Conservation (phyloP, 441 rosid genomes). For the Populus hybrid region DNA sequence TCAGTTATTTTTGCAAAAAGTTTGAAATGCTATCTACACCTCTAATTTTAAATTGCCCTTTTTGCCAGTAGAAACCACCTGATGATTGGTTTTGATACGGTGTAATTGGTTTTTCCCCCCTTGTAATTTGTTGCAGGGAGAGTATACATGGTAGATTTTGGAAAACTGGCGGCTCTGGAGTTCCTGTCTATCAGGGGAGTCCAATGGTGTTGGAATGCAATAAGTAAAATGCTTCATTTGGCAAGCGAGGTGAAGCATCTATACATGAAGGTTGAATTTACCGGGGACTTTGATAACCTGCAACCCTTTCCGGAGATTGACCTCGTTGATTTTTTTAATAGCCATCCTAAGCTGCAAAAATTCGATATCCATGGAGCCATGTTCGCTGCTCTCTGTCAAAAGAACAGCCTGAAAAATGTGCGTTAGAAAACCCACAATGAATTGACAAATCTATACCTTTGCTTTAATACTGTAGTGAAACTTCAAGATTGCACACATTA, state of each 20-base stretch:
- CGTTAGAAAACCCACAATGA: constrained; percentile 1
- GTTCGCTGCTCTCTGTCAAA: constrained; percentile 99
- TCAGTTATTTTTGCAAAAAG: too few relatives aligned
- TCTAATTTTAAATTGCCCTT: too few relatives aligned
- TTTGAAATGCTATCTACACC: too few relatives aligned
- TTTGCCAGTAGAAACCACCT: too few relatives aligned
- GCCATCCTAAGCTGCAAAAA: constrained; percentile 72
- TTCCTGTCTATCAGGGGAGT: constrained; percentile 74
- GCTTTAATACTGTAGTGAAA: background rate
- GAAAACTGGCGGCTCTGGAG: constrained; percentile 71
- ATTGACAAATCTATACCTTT: background rate
- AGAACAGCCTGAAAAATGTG: constrained; percentile 88
- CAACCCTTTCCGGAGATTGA: constrained; percentile 92
- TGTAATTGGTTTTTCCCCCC: background rate
- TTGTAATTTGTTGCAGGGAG: constrained; percentile 48
- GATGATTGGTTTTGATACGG: too few relatives aligned
- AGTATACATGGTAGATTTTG: constrained; percentile 85
- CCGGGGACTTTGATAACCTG: constrained; percentile 71
- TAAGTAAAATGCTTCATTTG: constrained; percentile 67
- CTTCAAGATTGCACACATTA: background rate
- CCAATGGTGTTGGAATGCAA: constrained; percentile 96
- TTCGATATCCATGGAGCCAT: constrained; percentile 94
- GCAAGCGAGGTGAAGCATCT: constrained; percentile 83
- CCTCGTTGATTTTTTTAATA: constrained; percentile 83
- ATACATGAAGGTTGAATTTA: constrained; percentile 85